phyloP scores from a whole-genome alignment of 2,329 filamentous ascomycete species.

The Phaeosphaeria sp. region DNA sequence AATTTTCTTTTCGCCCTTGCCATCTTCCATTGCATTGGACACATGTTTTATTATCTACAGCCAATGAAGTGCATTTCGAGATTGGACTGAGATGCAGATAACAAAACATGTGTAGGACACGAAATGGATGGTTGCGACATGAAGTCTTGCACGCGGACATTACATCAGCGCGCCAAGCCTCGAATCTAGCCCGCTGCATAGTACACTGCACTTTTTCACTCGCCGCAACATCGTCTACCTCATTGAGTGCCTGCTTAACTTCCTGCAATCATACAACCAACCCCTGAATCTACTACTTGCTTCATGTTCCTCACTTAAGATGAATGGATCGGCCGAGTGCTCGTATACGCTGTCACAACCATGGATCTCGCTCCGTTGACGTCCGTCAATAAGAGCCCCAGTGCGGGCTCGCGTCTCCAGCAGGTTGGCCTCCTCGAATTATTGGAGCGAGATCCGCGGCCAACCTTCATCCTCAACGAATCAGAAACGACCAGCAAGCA shows the following conservation, averaged over 20 bases:
- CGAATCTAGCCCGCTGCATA: background rate
- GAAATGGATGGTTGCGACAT: background rate
- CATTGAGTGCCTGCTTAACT: background rate
- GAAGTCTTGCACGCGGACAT: background rate
- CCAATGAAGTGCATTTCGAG: no score
- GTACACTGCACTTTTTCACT: background rate
- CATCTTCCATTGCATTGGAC: no score
- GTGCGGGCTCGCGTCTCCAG: background rate
- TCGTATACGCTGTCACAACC: background rate
- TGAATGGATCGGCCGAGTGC: background rate
- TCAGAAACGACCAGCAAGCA: background rate
- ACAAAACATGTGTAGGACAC: no score
- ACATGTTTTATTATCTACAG: no score
- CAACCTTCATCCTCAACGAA: slow-evolving; percentile 3
- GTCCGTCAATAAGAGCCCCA: background rate
- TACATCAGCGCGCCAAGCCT: background rate
- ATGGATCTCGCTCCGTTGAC: background rate
- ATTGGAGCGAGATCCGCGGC: slow-evolving; percentile 26
- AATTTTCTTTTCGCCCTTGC: no score
- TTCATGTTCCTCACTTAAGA: background rate
- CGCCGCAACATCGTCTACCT: background rate
- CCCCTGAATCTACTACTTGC: no score
- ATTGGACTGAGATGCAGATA: no score
- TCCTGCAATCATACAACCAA: no score
- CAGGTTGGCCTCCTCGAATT: slow-evolving; percentile 19